A percentile compares a stretch with the other conserved stretches of the same genome.
These are phyloP conservation scores for Pythium vanterpoolii DNA, from an alignment of 352 stramenopile genomes.

Conservation along the genomic window DNA sequence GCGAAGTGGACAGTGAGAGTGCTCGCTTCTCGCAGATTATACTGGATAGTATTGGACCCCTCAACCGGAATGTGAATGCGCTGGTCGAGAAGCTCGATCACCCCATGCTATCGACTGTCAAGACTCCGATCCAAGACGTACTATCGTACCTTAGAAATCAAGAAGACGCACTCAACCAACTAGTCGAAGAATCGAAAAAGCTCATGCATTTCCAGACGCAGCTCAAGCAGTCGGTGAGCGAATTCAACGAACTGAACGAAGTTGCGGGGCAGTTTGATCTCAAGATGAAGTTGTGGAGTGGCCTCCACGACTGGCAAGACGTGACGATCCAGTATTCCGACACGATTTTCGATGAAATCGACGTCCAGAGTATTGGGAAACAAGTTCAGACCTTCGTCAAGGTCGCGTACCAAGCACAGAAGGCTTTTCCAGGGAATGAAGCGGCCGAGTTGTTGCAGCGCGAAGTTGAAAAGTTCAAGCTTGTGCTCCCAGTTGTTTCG, in stretches of 20 bases:
- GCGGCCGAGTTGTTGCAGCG: slow-evolving; percentile 73
- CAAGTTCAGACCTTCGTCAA: slow-evolving; percentile 89
- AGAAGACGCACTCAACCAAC: slow-evolving; percentile 61
- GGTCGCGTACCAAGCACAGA: slow-evolving; percentile 82
- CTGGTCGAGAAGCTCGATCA: slow-evolving; percentile 85
- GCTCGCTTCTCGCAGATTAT: slow-evolving; percentile 90
- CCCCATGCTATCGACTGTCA: slow-evolving; percentile 69
- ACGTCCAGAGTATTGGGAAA: slow-evolving; percentile 84
- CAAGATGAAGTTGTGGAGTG: slow-evolving; percentile 91
- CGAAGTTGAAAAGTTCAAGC: slow-evolving; percentile 90
- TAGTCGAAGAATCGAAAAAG: slow-evolving; percentile 82
- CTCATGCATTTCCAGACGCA: slow-evolving; percentile 88
- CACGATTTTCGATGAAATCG: slow-evolving; percentile 87
- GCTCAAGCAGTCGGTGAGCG: slow-evolving; percentile 83
- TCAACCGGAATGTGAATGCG: slow-evolving; percentile 64
- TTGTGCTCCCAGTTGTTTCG: slow-evolving; percentile 89
- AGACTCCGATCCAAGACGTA: slow-evolving; percentile 70
- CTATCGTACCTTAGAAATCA: slow-evolving; percentile 72
- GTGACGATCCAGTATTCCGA: slow-evolving; percentile 74
- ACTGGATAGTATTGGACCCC: slow-evolving; percentile 78
- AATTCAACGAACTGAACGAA: slow-evolving; percentile 89
- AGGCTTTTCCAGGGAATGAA: slow-evolving; percentile 86
- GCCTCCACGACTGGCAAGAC: slow-evolving; percentile 80
- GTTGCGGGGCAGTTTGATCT: slow-evolving; percentile 83
- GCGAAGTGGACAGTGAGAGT: slow-evolving; percentile 89